Evolutionary conservation across 176 grass and related monocot genomes (phyloP), one percentile per base, ranked within the genome.

Genomic region (Elaeis guineensis): DNA sequence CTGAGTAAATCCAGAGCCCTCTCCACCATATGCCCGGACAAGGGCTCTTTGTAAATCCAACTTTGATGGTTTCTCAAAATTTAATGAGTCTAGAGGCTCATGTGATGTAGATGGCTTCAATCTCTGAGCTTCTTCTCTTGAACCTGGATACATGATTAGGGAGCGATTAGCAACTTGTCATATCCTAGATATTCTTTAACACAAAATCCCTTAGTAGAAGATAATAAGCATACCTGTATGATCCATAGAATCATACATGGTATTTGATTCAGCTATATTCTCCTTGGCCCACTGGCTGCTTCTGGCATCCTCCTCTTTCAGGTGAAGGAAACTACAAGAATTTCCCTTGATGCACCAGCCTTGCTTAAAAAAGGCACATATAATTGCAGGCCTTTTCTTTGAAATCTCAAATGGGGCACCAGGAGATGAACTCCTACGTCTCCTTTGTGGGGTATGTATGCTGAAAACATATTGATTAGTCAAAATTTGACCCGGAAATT

Each of bases 321-420:
- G 62, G 67, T 86, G 82, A 77, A 59, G 82, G 60, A 59, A 86
- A 23, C 23, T 64, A 28, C 82, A 90, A 52, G 30, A 70, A 16
- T 72, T 82, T 55, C 87, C 82, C 57, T 63, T 90, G 14, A 73
- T 73, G 72, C 82, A 85, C 64, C 64, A 54, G 16, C 78, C 82
- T 82, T 75, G 70, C 51, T 29, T 25, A 30, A 77, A 79, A 49
- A 71, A 79, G 59, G 57, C 64, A 35, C 87, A 89, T 71, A 75
- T 51, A 74, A 28, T 49, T 61, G 39, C 63, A 61, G 55, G 63
- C 15, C 21, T 65, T 66, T 60, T 82, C 35, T 25, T 58, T 50
- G 54, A 49, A 29, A 59, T 76, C 64, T 50, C 51, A 65, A 39
- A 32, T 66, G 58, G 17, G 55, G 62, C 68, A 66, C 59, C 62